Percentiles rank a stretch among this genome's conserved stretches.
Conservation (phyloP, 352 stramenopile species). For the Thraustochytrium sp. region DNA sequence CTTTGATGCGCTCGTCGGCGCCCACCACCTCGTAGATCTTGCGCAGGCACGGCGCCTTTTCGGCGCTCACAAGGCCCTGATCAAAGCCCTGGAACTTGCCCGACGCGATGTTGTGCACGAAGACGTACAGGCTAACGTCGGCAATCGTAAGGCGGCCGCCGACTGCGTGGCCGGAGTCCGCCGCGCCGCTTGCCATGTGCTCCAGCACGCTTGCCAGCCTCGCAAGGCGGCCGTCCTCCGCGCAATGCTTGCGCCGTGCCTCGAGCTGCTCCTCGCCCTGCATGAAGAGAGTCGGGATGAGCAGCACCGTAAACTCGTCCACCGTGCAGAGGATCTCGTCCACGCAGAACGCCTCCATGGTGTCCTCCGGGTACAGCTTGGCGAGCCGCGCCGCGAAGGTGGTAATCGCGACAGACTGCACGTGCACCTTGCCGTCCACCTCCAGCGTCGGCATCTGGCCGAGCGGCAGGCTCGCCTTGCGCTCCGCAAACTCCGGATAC, state of each 20-base stretch:
- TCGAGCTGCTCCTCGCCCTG: neutral
- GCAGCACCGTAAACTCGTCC: neutral
- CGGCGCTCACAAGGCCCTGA: neutral
- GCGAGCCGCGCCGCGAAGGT: constrained; percentile 58
- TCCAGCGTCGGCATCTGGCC: constrained; percentile 58
- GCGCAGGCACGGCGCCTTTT: neutral
- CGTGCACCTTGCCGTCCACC: constrained; percentile 55
- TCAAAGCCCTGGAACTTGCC: neutral
- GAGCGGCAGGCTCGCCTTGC: constrained; percentile 56
- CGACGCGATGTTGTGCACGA: neutral
- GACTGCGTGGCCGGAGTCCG: neutral
- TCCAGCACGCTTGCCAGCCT: neutral
- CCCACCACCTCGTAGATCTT: neutral
- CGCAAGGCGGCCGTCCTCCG: neutral
- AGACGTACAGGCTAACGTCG: neutral
- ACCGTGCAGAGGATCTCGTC: constrained; percentile 56
- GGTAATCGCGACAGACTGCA: constrained; percentile 61
- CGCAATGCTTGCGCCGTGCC: neutral
- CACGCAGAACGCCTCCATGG: constrained; percentile 48
- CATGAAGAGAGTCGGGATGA: neutral
- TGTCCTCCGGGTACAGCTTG: constrained; percentile 55
- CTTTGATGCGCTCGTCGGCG: neutral
- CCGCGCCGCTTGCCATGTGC: neutral
- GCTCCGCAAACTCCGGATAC: constrained; percentile 47
- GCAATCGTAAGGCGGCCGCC: neutral